Evolutionary conservation across 2,329 filamentous ascomycete species (phyloP).

Genomic region (Claviceps quebecensis): DNA sequence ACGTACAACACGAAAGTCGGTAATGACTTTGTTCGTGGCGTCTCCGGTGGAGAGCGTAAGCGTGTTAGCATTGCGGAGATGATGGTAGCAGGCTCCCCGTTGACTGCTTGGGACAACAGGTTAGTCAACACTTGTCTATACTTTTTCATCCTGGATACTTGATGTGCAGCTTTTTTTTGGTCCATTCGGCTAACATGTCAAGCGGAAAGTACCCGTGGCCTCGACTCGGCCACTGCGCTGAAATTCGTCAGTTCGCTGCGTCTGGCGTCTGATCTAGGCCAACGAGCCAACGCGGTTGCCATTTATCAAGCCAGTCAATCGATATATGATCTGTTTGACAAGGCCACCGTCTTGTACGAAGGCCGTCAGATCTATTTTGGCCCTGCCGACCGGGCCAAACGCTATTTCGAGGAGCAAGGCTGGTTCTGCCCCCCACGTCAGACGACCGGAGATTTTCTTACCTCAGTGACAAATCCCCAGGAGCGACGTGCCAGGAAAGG

Average conservation of each 20-base stretch:
- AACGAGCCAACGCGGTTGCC: slow-evolving; percentile 49
- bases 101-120: slow-evolving; percentile 56
- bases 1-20: slow-evolving; percentile 62
- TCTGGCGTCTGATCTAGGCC: slow-evolving; percentile 48
- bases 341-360: slow-evolving; percentile 60
- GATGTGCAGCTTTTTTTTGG: no score
- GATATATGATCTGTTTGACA: slow-evolving; percentile 63
- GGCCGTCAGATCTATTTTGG: slow-evolving; percentile 69
- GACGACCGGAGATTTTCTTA: slow-evolving; percentile 57
- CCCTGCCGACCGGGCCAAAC: slow-evolving; percentile 40
- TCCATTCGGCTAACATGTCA: neutral
- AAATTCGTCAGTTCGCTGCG: slow-evolving; percentile 58
- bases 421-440: slow-evolving; percentile 54
- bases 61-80: slow-evolving; percentile 74
- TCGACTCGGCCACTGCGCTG: slow-evolving; percentile 60
- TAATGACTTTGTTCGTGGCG: slow-evolving; percentile 58
- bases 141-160: neutral
- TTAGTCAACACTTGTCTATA: slow-evolving; percentile 5
- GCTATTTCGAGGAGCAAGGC: slow-evolving; percentile 55
- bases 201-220: slow-evolving; percentile 42
- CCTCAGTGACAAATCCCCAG: slow-evolving; percentile 49
- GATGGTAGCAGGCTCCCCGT: slow-evolving; percentile 45
- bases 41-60: slow-evolving; percentile 60
- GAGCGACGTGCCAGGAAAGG: slow-evolving; percentile 43
- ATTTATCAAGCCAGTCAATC: slow-evolving; percentile 62